phyloP scores from a whole-genome alignment of 495 filamentous ascomycete species.

The Barbatosphaeria neglecta region DNA sequence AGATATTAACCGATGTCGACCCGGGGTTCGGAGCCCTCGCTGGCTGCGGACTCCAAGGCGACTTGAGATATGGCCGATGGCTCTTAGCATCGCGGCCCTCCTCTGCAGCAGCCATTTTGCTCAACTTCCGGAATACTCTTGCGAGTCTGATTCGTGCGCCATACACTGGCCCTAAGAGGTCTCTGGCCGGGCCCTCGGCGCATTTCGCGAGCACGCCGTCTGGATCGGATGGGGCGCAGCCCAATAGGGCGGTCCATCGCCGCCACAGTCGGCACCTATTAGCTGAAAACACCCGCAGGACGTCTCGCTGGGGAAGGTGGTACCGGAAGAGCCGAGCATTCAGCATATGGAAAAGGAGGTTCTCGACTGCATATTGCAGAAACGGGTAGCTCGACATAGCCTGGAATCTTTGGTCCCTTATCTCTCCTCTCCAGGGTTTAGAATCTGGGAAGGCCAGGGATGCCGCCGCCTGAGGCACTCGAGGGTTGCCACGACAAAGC shows the following conservation, averaged over 20 bases:
- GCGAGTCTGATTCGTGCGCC: conserved; percentile 19
- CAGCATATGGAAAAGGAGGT: conserved; percentile 24
- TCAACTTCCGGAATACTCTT: conserved; percentile 16
- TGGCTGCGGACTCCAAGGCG: not conserved
- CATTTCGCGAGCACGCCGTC: conserved; percentile 9
- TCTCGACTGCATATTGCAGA: conserved; percentile 22
- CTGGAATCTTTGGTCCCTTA: conserved; percentile 14
- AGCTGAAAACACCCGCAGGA: conserved; percentile 11
- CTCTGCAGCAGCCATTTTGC: not conserved
- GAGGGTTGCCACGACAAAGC: conserved; percentile 10
- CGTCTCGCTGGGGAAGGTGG: conserved; percentile 20
- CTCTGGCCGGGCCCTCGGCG: conserved; percentile 1
- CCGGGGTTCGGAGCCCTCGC: not conserved
- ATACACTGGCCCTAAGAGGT: conserved; percentile 19
- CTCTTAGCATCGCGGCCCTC: not conserved
- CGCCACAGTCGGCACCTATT: conserved; percentile 21
- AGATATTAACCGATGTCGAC: not conserved
- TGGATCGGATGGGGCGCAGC: conserved; percentile 11
- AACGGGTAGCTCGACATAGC: conserved; percentile 22
- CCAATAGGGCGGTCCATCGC: conserved; percentile 23
- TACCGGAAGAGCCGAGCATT: conserved; percentile 18
- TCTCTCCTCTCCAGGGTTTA: conserved; percentile 3
- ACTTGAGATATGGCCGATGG: not conserved
- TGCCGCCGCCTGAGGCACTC: not conserved
- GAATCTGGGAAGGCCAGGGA: not conserved